Evolutionary conservation across 2,329 filamentous ascomycete genomes (phyloP), one percentile per base, ranked within the genome.

Genomic region (Alternaria brassicae): DNA sequence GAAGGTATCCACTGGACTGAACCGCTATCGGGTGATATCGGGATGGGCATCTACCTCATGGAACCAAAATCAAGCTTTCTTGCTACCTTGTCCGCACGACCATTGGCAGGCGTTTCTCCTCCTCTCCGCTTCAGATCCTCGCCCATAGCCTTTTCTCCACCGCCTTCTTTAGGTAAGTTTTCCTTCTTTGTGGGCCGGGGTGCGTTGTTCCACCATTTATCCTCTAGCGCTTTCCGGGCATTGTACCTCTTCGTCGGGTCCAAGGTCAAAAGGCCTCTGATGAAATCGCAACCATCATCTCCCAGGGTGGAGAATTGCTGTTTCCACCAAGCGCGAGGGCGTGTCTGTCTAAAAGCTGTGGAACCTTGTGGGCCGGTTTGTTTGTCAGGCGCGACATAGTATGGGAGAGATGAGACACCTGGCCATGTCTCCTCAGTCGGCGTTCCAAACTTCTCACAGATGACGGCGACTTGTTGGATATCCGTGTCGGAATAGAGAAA

Each of bases 371-470:
- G 50, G 3, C 58, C 58, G 2, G 56, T 55, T 62, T 69, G 62
- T 28, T 63, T 66, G 3, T 86, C 85, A 1, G 89, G 85, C 1
- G 90, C 85, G n/a, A 93, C 87, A 78, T 95, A 99, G 60, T 89
- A 89, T 13, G 89, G 88, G 10, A 99, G 82, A 63, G 88, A 88
- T 4, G 88, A 88, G 7, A 99, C 93, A 27, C 94, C 94, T 1
- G 95, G 93, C 95, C 95, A 99, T 75, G 93, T 94, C 15, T 95
- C 91, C 75, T 99, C 95, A 4, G 88, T 95, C 0, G 95, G 95
- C 0, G 93, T 96, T 58, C 95, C 95, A 64, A 98, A 88, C 53
- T 89, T 88, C 72, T 92, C 88, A 74, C 89, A 92, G 64, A 98
- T 96, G 67, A 94, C 85, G 58, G 87, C 85, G 66, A 98, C 86